Evolutionary conservation across 2,329 filamentous ascomycete genomes (phyloP).

Genomic region (Clonostachys rhizophaga): DNA sequence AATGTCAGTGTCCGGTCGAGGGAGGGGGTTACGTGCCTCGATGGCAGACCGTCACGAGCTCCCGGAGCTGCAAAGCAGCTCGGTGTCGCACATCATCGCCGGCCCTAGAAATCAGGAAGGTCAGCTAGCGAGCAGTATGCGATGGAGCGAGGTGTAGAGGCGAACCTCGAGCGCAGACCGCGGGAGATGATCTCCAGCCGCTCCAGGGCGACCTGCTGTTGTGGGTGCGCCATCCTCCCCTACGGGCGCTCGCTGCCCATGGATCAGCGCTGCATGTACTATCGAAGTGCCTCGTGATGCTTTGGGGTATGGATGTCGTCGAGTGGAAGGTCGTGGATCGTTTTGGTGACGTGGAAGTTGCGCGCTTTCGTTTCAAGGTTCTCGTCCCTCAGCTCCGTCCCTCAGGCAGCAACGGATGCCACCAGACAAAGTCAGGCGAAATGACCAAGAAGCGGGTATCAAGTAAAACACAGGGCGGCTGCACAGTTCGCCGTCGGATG

Average conservation of each 20-base stretch:
- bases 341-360: too few relatives aligned
- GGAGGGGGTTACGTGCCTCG: conserved; percentile 35
- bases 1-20: neutral
- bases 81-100: conserved; percentile 47
- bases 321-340: too few relatives aligned
- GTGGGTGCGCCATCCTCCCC: conserved; percentile 30
- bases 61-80: conserved; percentile 47
- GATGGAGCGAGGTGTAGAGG: neutral
- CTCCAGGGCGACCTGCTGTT: conserved; percentile 49
- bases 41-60: conserved; percentile 49
- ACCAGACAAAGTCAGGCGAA: too few relatives aligned
- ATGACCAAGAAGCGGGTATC: too few relatives aligned
- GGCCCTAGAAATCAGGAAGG: conserved; percentile 10
- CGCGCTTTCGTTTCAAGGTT: too few relatives aligned
- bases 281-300: neutral
- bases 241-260: conserved; percentile 6
- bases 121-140: neutral
- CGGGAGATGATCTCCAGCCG: conserved; percentile 49
- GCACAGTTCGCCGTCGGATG: too few relatives aligned
- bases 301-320: too few relatives aligned
- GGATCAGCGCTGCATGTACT: conserved; percentile 2
- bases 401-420: too few relatives aligned
- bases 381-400: too few relatives aligned
- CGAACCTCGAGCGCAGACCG: conserved; percentile 51
- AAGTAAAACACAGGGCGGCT: too few relatives aligned